These are phyloP conservation scores for Aspergillus melleus DNA, from an alignment of 2,329 filamentous ascomycete genomes.

Conservation along the genomic window DNA sequence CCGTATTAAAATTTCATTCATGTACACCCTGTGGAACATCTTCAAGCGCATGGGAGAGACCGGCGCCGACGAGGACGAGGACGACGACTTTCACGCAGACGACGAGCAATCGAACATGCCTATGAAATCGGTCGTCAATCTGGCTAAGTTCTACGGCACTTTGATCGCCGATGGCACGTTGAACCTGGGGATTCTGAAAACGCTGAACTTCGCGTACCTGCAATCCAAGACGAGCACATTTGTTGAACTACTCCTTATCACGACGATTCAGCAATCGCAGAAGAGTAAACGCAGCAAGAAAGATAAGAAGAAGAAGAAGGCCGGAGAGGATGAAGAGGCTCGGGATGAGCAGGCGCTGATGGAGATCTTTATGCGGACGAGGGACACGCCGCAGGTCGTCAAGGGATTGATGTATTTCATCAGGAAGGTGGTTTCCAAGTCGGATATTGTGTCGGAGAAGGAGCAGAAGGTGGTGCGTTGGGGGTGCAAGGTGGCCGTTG, in stretches of 20 bases:
- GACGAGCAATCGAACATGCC: conserved; percentile 57
- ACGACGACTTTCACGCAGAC: conserved; percentile 57
- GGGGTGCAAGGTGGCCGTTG: conserved; percentile 44
- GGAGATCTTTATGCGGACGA: conserved; percentile 65
- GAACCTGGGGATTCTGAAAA: conserved; percentile 58
- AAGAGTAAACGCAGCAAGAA: conserved; percentile 40
- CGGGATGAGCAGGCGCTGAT: conserved; percentile 60
- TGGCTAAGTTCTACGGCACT: conserved; percentile 66
- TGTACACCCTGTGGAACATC: conserved; percentile 81
- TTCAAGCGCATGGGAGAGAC: conserved; percentile 84
- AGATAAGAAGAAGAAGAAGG: conserved; percentile 22
- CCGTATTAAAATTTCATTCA: conserved; percentile 78
- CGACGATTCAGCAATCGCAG: conserved; percentile 68
- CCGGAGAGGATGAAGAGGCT: conserved; percentile 23
- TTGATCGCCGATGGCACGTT: conserved; percentile 62
- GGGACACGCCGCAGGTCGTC: conserved; percentile 66
- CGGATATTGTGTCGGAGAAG: conserved; percentile 53
- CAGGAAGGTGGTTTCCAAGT: conserved; percentile 70
- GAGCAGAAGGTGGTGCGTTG: conserved; percentile 54
- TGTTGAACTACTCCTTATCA: conserved; percentile 76
- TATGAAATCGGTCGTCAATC: conserved; percentile 63
- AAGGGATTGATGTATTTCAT: conserved; percentile 78
- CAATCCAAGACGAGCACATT: conserved; percentile 76
- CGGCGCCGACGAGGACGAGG: conserved; percentile 59
- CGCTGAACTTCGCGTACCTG: conserved; percentile 74